Base-by-base conservation (phyloP, 2,329 filamentous ascomycete species). In the Cadophora malorum region DNA sequence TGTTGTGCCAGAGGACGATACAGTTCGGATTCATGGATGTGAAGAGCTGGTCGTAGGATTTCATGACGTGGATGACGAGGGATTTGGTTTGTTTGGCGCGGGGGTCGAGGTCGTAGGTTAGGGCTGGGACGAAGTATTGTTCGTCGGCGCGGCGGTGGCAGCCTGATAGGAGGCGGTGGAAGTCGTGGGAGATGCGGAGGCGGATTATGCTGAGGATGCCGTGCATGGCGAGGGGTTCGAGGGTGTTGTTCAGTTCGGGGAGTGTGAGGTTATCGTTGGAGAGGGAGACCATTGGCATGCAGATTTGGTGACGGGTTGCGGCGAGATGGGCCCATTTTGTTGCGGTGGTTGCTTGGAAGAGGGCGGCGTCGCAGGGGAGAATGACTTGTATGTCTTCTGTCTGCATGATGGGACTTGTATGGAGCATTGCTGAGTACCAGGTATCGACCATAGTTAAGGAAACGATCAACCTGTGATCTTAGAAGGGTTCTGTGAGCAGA, bases 1-100 rank as follows among this genome's bases (percentile, higher is more conserved):
- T 81, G 53, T 82, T 81, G 70, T 86, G 84, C 84, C 84, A 86
- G 47, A 85, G 79, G 3, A 85, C 78, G 1, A 82, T 74, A 4
- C 82, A 82, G 61, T 86, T 86, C 2, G 84, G 79, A 63, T 84
- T 83, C 28, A 83, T 78, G 2, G 76, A 78, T 16, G 80, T 74
- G 3, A 84, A 76, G 0, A 79, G 77, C 25, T 82, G 79, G 38
- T 81, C 79, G 45, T 83, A 84, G 4, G 76, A 76, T 5, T 76
- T 76, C 4, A 78, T 78, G 19, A 80, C 71, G 59, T 80, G 78
- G 12, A 79, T 74, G 12, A 80, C 69, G 2, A 80, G 75, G 10
- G 76, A 74, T 23, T 79, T 76, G 7, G 80, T 77, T 9, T 77
- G 76, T 52, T 81, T 78, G 21, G 83, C 83, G 35, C 81, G 79